Percentiles rank a stretch among this genome's conserved stretches.
phyloP scores from a whole-genome alignment of 192 early-diverging fungal species.

The Gamsiella multidivaricata region DNA sequence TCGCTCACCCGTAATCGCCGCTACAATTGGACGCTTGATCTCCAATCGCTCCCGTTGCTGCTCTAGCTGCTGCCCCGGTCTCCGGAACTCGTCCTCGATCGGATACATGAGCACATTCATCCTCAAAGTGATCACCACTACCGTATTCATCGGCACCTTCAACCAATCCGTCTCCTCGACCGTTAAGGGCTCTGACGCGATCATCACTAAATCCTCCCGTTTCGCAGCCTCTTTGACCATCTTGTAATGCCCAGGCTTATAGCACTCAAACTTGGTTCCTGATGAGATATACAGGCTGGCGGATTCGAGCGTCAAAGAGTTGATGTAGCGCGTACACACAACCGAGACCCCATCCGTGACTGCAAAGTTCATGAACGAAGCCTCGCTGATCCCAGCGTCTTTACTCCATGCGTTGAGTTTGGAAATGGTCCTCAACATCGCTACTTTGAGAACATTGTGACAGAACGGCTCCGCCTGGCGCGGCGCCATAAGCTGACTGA shows the following conservation, averaged over 20 bases:
- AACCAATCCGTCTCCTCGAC: constrained; percentile 84
- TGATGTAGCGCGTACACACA: constrained; percentile 82
- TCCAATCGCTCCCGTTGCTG: no score
- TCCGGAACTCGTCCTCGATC: constrained; percentile 73
- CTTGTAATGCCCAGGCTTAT: constrained; percentile 71
- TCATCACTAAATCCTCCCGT: constrained; percentile 83
- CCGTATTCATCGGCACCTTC: constrained; percentile 77
- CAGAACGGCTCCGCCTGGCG: constrained; percentile 61
- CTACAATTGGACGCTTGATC: no score
- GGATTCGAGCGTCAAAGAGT: constrained; percentile 67
- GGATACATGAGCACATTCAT: constrained; percentile 79
- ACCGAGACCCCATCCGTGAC: constrained; percentile 80
- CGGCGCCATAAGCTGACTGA: constrained; percentile 67
- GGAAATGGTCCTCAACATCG: constrained; percentile 76
- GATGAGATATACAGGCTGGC: constrained; percentile 82
- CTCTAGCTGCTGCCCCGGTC: no score
- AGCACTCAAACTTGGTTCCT: constrained; percentile 70
- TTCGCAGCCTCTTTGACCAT: constrained; percentile 71
- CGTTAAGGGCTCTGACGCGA: constrained; percentile 84
- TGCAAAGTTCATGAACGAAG: constrained; percentile 81
- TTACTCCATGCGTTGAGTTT: constrained; percentile 77
- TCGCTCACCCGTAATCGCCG: no score
- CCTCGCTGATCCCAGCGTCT: constrained; percentile 62
- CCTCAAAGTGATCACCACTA: constrained; percentile 77
- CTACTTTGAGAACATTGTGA: constrained; percentile 66